These are phyloP conservation scores for rapeseed (Brassica napus) DNA, from an alignment of 345 rosid species.

Conservation along the genomic window Da-Ae NC_063449.1:4530001-4530500, in stretches of 20 bases:
- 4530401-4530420: constrained; percentile 90
- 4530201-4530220: not conserved
- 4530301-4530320: constrained; percentile 69
- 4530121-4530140: constrained; percentile 41
- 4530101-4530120: constrained; percentile 19
- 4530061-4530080: not conserved
- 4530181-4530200: not conserved
- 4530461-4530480: constrained; percentile 53
- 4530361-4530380: constrained; percentile 51
- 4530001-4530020: constrained; percentile 31
- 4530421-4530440: constrained; percentile 97
- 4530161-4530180: constrained; percentile 22
- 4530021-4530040: constrained; percentile 11
- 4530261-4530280: constrained; percentile 84
- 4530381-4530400: constrained; percentile 77
- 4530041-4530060: not conserved
- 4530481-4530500: constrained; percentile 7
- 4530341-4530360: constrained; percentile 37
- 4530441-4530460: constrained; percentile 92
- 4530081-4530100: not conserved
- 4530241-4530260: constrained; percentile 47
- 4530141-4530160: constrained; percentile 18
- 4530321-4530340: constrained; percentile 42
- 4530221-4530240: not conserved
- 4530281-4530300: constrained; percentile 81